Conservation (phyloP, 208 protist genomes). For the Herpetomonas tarakana region DNA sequence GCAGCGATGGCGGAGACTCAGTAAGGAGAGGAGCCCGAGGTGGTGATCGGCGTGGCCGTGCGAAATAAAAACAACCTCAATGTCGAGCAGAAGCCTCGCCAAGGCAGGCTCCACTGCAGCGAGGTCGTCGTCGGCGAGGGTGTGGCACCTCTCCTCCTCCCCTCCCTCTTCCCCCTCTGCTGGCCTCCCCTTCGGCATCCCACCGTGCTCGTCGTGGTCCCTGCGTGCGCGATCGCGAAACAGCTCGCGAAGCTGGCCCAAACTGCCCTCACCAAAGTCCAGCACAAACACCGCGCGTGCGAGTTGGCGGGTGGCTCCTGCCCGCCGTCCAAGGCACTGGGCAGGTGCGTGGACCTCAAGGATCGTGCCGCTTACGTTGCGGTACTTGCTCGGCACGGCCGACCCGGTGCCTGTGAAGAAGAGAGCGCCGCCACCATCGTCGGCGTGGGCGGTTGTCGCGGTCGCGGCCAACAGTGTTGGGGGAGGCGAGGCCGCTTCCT, state of each 20-base stretch:
- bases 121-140: not conserved
- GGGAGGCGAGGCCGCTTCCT: too few species aligned
- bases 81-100: constrained; percentile 34
- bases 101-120: constrained; percentile 10
- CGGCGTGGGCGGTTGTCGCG: not conserved
- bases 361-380: constrained; percentile 81
- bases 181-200: too few species aligned
- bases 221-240: constrained; percentile 7
- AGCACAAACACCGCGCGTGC: constrained; percentile 53
- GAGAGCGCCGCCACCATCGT: constrained; percentile 38
- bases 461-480: not conserved
- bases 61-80: constrained; percentile 82
- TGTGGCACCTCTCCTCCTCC: too few species aligned
- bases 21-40: constrained; percentile 68
- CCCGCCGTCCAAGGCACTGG: constrained; percentile 21
- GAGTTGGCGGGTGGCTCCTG: not conserved
- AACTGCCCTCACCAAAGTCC: constrained; percentile 85
- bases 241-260: constrained; percentile 59
- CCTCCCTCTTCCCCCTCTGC: too few species aligned
- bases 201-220: too few species aligned
- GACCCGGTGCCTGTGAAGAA: constrained; percentile 87
- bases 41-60: constrained; percentile 90
- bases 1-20: constrained; percentile 54
- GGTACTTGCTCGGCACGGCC: constrained; percentile 86
- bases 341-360: constrained; percentile 47